These are phyloP conservation scores for Flaveria sonorensis DNA, from an alignment of 129 eudicot species.

Conservation along the genomic window DNA sequence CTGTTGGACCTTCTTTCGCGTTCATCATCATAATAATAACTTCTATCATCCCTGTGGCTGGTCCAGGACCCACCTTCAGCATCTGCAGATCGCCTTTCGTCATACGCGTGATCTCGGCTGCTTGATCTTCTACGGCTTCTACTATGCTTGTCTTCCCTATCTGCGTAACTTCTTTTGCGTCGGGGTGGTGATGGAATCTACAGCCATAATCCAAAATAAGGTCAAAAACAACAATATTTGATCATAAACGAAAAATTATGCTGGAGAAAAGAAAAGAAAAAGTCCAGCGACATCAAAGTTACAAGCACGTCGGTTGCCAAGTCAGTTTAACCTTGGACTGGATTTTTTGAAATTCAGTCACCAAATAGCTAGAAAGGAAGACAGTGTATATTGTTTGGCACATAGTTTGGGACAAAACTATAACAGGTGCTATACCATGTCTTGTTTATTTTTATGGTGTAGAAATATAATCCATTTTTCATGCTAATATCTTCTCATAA, in stretches of 20 bases:
- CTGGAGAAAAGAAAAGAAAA: background rate
- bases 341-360: background rate
- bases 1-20: constrained; percentile 50
- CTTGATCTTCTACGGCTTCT: constrained; percentile 39
- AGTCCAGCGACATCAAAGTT: background rate
- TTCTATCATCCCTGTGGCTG: constrained; percentile 40
- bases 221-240: constrained; percentile 5
- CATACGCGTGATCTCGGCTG: constrained; percentile 39
- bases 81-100: constrained; percentile 42
- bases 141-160: constrained; percentile 35
- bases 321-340: background rate
- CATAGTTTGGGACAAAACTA: background rate
- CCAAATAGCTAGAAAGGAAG: background rate
- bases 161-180: constrained; percentile 39
- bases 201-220: background rate
- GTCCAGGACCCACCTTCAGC: constrained; percentile 38
- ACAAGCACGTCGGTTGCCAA: background rate
- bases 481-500: constrained; percentile 8
- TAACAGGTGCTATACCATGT: background rate
- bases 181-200: constrained; percentile 85
- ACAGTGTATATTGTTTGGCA: background rate
- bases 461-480: constrained; percentile 3
- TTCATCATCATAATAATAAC: constrained; percentile 29
- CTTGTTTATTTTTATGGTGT: background rate
- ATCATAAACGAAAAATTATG: background rate